Evolutionary conservation across 768 basidiomycete species (phyloP).

Genomic region (Panellus pusillus): DNA sequence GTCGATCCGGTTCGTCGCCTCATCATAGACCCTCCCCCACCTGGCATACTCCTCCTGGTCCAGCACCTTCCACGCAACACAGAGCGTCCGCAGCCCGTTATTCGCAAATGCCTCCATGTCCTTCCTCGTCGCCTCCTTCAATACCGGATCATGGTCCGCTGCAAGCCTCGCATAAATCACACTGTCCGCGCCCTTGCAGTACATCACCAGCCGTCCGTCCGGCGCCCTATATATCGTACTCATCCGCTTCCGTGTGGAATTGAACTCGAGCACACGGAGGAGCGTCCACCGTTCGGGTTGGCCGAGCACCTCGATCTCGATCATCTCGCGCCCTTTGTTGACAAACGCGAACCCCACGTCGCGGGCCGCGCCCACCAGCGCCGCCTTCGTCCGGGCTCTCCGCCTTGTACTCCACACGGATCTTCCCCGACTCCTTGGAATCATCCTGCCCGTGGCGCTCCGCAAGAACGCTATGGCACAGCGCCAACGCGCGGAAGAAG

Average conservation of each 20-base stretch:
- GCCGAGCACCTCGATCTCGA: constrained; percentile 93
- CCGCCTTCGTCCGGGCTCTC: constrained; percentile 96
- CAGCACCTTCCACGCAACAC: constrained; percentile 79
- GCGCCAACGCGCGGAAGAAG: constrained; percentile 93
- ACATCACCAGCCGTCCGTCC: constrained; percentile 78
- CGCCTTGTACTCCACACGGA: constrained; percentile 84
- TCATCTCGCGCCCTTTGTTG: constrained; percentile 63
- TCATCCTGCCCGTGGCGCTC: constrained; percentile 43
- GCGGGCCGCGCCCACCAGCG: constrained; percentile 87
- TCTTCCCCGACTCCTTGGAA: constrained; percentile 38
- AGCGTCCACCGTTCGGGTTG: constrained; percentile 79
- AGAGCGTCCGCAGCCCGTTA: constrained; percentile 86
- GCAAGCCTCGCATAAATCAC: constrained; percentile 88
- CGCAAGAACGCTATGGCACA: constrained; percentile 90
- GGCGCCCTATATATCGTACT: constrained; percentile 86
- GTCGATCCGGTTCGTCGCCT: constrained; percentile 71
- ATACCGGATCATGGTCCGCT: constrained; percentile 65
- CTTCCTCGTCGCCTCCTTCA: constrained; percentile 77
- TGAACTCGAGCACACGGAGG: constrained; percentile 89
- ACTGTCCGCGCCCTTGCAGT: constrained; percentile 96
- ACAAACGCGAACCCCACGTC: constrained; percentile 94
- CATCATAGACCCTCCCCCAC: constrained; percentile 82
- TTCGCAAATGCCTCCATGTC: constrained; percentile 97
- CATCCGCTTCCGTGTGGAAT: constrained; percentile 93
- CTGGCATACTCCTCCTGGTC: constrained; percentile 79